Evolutionary conservation across 2,329 filamentous ascomycete genomes (phyloP).

Genomic region (Fusarium cicatricum): DNA sequence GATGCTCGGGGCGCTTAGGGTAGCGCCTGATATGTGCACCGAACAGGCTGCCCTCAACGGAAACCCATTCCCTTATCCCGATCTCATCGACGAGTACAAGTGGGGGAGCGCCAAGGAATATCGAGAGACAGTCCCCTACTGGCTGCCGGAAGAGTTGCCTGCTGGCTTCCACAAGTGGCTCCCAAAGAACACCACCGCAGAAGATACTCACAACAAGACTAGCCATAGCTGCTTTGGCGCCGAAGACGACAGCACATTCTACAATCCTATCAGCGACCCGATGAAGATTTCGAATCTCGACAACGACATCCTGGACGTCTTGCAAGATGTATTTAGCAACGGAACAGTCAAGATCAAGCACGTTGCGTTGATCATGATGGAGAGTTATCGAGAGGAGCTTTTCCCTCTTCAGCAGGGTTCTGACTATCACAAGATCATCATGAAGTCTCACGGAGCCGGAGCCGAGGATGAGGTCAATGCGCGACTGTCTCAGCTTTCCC

Average conservation of each 20-base stretch:
- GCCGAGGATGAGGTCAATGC: constrained; percentile 37
- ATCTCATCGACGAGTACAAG: constrained; percentile 34
- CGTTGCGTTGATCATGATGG: constrained; percentile 54
- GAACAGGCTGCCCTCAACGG: constrained; percentile 25
- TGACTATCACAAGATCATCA: constrained; percentile 48
- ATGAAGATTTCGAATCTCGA: constrained; percentile 53
- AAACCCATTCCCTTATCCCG: constrained; percentile 43
- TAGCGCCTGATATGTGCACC: constrained; percentile 35
- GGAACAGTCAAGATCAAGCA: constrained; percentile 53
- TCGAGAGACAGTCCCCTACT: constrained; percentile 37
- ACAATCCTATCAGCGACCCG: constrained; percentile 51
- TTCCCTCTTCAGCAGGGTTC: constrained; percentile 55
- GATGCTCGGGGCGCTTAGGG: constrained; percentile 40
- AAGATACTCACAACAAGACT: constrained; percentile 1
- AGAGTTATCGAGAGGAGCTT: constrained; percentile 56
- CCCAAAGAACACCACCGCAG: constrained; percentile 5
- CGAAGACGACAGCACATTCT: constrained; percentile 41
- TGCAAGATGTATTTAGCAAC: constrained; percentile 38
- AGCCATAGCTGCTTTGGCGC: constrained; percentile 6
- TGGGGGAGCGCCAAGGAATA: constrained; percentile 43
- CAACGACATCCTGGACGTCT: constrained; percentile 41
- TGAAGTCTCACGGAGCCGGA: constrained; percentile 43
- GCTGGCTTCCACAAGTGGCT: constrained; percentile 44
- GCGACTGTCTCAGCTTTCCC: constrained; percentile 33
- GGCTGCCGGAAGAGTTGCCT: constrained; percentile 41